Evolutionary conservation across 768 basidiomycete species (phyloP).

Genomic region (Coprinopsis strossmayeri): DNA sequence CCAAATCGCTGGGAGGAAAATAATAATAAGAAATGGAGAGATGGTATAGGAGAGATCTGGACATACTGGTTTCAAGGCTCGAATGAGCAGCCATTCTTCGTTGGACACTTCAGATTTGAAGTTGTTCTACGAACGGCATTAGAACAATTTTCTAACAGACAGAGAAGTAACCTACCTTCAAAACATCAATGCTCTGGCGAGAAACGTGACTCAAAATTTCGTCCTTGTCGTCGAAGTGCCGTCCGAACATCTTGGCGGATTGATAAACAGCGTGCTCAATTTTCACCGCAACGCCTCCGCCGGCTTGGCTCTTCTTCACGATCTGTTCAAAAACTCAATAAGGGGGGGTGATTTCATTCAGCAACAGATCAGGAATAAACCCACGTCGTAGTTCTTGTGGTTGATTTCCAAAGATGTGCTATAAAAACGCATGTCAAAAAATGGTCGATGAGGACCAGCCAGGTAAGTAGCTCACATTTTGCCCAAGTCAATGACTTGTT

Average conservation of each 20-base stretch:
- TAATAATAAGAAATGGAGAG: background rate
- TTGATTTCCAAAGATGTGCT: constrained; percentile 98
- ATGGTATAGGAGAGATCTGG: background rate
- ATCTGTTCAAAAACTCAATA: constrained; percentile 38
- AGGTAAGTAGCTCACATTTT: constrained; percentile 65
- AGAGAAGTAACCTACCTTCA: constrained; percentile 55
- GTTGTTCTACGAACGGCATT: constrained; percentile 42
- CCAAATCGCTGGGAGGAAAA: constrained; percentile 22
- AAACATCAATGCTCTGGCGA: constrained; percentile 88
- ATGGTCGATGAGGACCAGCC: background rate
- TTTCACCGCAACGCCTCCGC: constrained; percentile 95
- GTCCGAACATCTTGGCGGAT: constrained; percentile 90
- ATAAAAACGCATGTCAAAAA: constrained; percentile 6
- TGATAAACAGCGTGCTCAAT: constrained; percentile 97
- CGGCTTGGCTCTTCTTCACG: constrained; percentile 91
- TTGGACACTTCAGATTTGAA: constrained; percentile 87
- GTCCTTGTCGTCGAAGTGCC: constrained; percentile 95
- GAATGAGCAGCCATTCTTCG: constrained; percentile 93
- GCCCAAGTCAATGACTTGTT: constrained; percentile 86
- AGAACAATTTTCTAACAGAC: constrained; percentile 1
- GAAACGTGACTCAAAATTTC: constrained; percentile 89
- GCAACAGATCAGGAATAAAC: constrained; percentile 15
- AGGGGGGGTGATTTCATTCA: background rate
- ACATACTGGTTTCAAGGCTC: constrained; percentile 73
- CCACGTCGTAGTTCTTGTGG: constrained; percentile 80